A percentile compares a stretch with the other conserved stretches of the same genome.
These are phyloP conservation scores for Santalum album DNA, from an alignment of 164 flowering plant genomes.

Conservation along the genomic window DNA sequence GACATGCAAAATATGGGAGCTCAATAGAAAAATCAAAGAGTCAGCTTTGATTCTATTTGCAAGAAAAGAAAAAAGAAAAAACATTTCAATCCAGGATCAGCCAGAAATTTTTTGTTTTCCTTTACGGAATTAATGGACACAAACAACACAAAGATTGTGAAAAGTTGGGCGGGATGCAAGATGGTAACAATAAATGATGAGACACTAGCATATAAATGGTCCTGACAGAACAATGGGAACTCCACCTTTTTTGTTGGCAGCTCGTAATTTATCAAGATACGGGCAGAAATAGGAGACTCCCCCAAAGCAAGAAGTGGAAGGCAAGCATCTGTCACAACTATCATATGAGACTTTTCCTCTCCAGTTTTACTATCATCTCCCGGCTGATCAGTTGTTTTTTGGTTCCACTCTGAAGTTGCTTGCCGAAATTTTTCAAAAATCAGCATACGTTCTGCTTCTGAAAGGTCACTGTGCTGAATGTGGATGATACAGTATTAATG, in stretches of 20 bases:
- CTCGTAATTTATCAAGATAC: constrained; percentile 77
- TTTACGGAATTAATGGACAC: no score
- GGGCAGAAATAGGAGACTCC: constrained; percentile 67
- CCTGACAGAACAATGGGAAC: neutral
- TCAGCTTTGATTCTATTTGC: no score
- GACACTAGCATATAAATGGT: neutral
- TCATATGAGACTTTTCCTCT: constrained; percentile 48
- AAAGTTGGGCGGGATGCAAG: no score
- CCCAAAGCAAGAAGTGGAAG: constrained; percentile 69
- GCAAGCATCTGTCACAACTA: constrained; percentile 85
- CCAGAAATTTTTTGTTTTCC: no score
- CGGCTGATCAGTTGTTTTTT: constrained; percentile 17
- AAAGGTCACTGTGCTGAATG: constrained; percentile 84
- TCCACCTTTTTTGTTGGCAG: constrained; percentile 82
- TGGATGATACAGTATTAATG: no score
- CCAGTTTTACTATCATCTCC: constrained; percentile 32
- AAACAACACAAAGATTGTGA: no score
- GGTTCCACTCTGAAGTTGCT: constrained; percentile 51
- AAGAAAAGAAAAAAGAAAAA: no score
- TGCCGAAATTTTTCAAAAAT: constrained; percentile 54
- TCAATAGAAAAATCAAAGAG: no score
- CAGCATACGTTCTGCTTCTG: constrained; percentile 50
- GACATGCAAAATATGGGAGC: no score
- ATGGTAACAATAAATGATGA: no score
- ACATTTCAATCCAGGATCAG: no score